Conservation (phyloP, 2,329 filamentous ascomycete genomes). For the Colletotrichum sp. region DNA sequence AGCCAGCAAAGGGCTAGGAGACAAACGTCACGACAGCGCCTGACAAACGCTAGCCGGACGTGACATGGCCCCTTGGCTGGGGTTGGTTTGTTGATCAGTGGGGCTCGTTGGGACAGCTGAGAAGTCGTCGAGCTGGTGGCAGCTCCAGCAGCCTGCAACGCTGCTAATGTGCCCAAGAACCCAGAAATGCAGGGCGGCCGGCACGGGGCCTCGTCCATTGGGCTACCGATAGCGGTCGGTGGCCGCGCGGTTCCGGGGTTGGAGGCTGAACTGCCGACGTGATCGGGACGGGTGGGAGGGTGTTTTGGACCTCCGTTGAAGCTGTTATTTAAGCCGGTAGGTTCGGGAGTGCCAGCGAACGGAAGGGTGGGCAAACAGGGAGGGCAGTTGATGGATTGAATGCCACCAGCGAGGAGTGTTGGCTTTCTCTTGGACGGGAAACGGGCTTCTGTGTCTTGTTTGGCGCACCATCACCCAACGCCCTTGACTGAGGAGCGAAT, state of each 20-base stretch:
- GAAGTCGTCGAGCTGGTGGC: not conserved
- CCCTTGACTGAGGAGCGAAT: not conserved
- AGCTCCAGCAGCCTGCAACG: not conserved
- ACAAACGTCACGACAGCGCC: not conserved
- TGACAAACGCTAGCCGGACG: not conserved
- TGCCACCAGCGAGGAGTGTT: not conserved
- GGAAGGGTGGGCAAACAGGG: not conserved
- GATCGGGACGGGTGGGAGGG: not conserved
- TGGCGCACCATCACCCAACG: not conserved
- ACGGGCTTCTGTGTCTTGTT: not conserved
- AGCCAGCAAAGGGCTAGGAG: not conserved
- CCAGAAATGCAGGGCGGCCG: not conserved
- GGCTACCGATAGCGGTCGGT: not conserved
- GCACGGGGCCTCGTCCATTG: not conserved
- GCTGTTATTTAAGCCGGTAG: not conserved
- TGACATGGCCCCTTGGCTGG: not conserved
- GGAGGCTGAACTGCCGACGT: not conserved
- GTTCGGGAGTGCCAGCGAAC: not conserved
- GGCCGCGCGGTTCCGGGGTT: conserved; percentile 6
- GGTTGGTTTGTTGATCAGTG: conserved; percentile 1
- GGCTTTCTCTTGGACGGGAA: not conserved
- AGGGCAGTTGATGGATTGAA: not conserved
- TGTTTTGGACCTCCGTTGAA: not conserved
- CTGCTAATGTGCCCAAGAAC: not conserved
- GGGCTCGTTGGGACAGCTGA: not conserved